Percentiles rank a stretch among this genome's conserved stretches.
Conservation (phyloP, 148 eudicot species). For the Cornus florida region DNA sequence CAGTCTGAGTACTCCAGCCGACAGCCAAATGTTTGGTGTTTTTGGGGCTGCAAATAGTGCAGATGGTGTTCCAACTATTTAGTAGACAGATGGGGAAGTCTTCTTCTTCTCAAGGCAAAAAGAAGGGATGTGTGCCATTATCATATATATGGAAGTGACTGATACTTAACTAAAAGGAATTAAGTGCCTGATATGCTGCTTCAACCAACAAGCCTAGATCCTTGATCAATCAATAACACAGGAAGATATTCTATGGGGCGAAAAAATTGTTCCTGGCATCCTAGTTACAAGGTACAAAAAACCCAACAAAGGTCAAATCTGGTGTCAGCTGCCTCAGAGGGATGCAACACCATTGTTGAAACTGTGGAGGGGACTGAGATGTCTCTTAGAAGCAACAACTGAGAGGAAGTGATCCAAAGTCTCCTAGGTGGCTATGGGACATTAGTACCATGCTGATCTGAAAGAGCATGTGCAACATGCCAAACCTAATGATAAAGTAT, state of each 20-base stretch:
- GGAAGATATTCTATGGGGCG: background rate
- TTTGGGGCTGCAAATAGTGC: background rate
- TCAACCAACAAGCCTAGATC: background rate
- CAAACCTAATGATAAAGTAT: too few species aligned
- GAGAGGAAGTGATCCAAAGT: background rate
- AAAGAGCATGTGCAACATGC: too few species aligned
- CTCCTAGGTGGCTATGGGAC: background rate
- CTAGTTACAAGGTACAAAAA: background rate
- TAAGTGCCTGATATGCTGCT: background rate
- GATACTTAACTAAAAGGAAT: background rate
- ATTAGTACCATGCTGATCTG: background rate
- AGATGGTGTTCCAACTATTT: background rate
- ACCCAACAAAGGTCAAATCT: background rate
- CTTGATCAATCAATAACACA: background rate
- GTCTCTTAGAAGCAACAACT: background rate
- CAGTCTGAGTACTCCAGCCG: background rate
- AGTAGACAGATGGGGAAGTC: background rate
- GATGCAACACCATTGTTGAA: too few species aligned
- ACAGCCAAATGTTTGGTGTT: background rate
- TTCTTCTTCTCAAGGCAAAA: background rate
- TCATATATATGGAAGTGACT: background rate
- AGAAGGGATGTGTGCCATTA: background rate
- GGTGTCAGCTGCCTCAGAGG: too few species aligned
- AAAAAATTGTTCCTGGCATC: background rate
- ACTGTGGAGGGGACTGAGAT: too few species aligned